Evolutionary conservation across 75 land plant species (phyloP), one percentile per base, ranked within the genome.

Genomic region (Cupressus sempervirens): DNA sequence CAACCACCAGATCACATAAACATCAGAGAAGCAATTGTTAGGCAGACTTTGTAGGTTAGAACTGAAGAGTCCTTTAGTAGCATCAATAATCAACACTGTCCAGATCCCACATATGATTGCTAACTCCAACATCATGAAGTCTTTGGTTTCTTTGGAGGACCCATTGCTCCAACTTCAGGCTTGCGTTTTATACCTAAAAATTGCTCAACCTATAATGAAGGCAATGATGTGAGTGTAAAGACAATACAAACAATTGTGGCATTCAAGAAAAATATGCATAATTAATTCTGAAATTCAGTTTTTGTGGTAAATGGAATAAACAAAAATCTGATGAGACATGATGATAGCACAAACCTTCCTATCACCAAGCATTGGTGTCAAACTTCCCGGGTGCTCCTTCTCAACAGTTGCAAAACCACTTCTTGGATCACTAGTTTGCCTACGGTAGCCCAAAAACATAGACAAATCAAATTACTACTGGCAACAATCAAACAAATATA

Each of bases 321-420:
- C 23, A 52, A 41, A 46, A 84, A 84, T 30, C 9, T 36, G 32
- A 11, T 36, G 16, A 18, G 32, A 38, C 18, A 2, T 70, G n/a
- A 38, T 79, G 45, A 40, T n/a, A 41, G 29, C 41, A 87, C 89
- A 76, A 72, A 91, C 94, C 94, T 93, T 95, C 79, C 88, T 90
- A 84, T 97, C 96, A 26, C 99, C 99, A 84, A 96, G 94, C 99
- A 97, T 97, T 15, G 99, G 99, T 43, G 99, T 97, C 82, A 97
- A 90, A 85, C 98, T 91, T 40, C 99, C 99, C 36, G 90, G 88
- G 43, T 90, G 87, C 84, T 94, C 95, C 83, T 97, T 97, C 90
- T 97, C 99, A 41, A 94, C 95, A 65, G 99, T 94, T 12, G 96
- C 95, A 90, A 97, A 97, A 23, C 99, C 99, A 90, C 99, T 96